A percentile compares a stretch with the other conserved stretches of the same genome.
Evolutionary conservation across 306 rosid genomes (phyloP).

Genomic region (Cyamopsis tetragonoloba): DNA sequence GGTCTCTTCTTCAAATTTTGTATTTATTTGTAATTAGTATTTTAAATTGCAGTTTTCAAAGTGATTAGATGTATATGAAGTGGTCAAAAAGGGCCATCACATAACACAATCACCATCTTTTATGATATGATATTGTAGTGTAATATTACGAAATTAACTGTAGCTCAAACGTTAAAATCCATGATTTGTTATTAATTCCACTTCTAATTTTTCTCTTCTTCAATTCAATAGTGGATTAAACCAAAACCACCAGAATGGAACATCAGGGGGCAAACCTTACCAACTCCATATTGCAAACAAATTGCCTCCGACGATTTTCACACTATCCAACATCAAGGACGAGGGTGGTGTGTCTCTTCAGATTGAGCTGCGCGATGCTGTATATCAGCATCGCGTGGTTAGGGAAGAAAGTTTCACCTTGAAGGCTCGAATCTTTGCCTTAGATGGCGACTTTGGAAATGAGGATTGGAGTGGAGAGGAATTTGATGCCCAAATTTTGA

Average conservation of each 20-base stretch:
- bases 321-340: constrained; percentile 10
- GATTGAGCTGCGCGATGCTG: constrained; percentile 35
- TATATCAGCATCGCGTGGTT: background rate
- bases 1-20: no score
- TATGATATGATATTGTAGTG: no score
- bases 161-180: no score
- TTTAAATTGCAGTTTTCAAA: no score
- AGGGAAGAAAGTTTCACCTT: constrained; percentile 1
- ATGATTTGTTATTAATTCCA: no score
- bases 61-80: no score
- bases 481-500: constrained; percentile 16
- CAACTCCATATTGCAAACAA: constrained; percentile 32
- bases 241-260: background rate
- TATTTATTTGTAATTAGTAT: no score
- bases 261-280: constrained; percentile 24
- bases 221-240: background rate
- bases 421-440: constrained; percentile 34
- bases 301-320: constrained; percentile 26
- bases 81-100: no score
- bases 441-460: constrained; percentile 38
- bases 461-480: constrained; percentile 48
- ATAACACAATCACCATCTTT: no score
- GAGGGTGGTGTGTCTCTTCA: constrained; percentile 15
- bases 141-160: no score
- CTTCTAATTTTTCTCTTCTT: no score